phyloP scores from a whole-genome alignment of 257 asterid genomes.

The Nemophila menziesii region DNA sequence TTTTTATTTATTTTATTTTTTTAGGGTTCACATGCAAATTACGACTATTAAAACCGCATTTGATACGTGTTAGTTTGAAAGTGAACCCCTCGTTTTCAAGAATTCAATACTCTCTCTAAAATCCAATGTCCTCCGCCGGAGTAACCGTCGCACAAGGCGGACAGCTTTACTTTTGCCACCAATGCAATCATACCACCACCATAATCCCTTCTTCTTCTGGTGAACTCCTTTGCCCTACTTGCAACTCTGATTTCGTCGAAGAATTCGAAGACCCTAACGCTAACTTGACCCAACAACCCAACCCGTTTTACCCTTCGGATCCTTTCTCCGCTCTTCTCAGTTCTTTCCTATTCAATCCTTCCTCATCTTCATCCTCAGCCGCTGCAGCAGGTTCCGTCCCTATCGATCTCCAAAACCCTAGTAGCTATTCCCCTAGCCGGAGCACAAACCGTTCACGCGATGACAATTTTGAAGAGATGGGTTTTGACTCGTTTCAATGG shows the following conservation, averaged over 20 bases:
- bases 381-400: too few relatives aligned
- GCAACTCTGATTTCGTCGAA: slow-evolving; percentile 60
- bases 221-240: slow-evolving; percentile 56
- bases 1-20: too few relatives aligned
- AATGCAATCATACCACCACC: slow-evolving; percentile 45
- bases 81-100: too few relatives aligned
- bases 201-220: slow-evolving; percentile 35
- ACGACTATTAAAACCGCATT: too few relatives aligned
- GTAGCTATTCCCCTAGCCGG: slow-evolving; percentile 3
- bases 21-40: too few relatives aligned
- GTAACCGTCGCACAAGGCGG: slow-evolving; percentile 44
- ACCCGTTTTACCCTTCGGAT: slow-evolving; percentile 22
- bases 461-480: slow-evolving; percentile 16
- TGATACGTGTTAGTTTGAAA: too few relatives aligned
- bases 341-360: slow-evolving; percentile 4
- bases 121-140: slow-evolving; percentile 49
- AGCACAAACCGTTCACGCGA: slow-evolving; percentile 6
- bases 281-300: slow-evolving; percentile 11
- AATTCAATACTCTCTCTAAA: not conserved
- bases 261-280: slow-evolving; percentile 39
- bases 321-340: slow-evolving; percentile 20
- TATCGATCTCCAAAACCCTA: slow-evolving; percentile 13
- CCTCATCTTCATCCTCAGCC: not conserved
- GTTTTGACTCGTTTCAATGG: slow-evolving; percentile 36
- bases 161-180: slow-evolving; percentile 65